Base-by-base conservation (phyloP, 2,329 filamentous ascomycete genomes). In the Ascocoryne sarcoides region DNA sequence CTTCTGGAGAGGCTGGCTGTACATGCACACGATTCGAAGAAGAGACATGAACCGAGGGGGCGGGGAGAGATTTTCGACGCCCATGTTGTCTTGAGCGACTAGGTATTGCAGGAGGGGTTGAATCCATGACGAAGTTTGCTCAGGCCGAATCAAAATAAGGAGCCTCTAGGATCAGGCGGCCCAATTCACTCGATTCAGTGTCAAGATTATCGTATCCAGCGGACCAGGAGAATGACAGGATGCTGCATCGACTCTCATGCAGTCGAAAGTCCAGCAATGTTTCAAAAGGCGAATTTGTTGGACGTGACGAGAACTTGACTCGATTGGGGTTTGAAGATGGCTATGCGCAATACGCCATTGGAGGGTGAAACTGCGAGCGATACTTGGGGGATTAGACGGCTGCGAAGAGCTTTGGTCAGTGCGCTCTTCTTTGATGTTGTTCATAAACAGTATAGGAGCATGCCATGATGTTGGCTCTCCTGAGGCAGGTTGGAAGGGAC, bases 1-100 rank as follows among this genome's bases (percentile, higher is more conserved):
- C 74, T 57, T 84, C 80, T 43, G 82, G 81, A n/a, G 58, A 61
- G 4, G 58, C 58, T 12, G 58, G 57, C 26, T 57, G 53, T 14
- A 60, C 20, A 41, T 57, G 54, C 23, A 59, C 45, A 21, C 54
- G 50, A 42, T 59, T 59, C 19, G 50, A 47, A 10, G 49, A 38
- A 37, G 14, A 14, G 7, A 9, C 20, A 12, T 48, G 48, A 16
- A 51, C 48, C 10, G 52, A 51, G 23, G 54, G 52, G 39, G 48
- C 54, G 43, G 52, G 50, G 10, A 58, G 39, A 26, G 56, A 58
- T 39, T 51, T 52, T 41, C 57, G 48, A 30, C 55, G 51, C 32
- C 40, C 42, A 51, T 58, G 47, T 18, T 55, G 50, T 50, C 56
- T 47, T 26, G 46, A 39, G 20, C 50, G 49, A 45, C 33, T 45